phyloP scores from a whole-genome alignment of 179 eudicot species.

The Silene noctiflora region DNA sequence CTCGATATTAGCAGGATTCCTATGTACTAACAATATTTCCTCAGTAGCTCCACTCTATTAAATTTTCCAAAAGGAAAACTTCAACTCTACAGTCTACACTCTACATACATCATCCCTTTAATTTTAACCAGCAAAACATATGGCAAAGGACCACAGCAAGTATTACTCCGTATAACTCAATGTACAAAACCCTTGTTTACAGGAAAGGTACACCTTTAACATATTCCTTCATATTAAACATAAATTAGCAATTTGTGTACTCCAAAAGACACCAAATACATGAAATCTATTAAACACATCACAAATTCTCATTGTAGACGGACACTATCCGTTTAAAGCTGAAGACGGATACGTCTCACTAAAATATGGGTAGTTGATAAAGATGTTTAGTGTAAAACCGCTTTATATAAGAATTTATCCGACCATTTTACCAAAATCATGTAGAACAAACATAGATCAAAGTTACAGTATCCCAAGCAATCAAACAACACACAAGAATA shows the following conservation, averaged over 20 bases:
- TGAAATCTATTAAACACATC: no score
- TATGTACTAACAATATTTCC: neutral
- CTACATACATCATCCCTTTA: neutral
- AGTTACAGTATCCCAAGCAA: constrained; percentile 2
- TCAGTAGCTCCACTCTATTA: neutral
- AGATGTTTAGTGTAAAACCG: no score
- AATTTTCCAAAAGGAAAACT: neutral
- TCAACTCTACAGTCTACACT: neutral
- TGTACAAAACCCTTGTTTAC: no score
- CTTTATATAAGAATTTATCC: no score
- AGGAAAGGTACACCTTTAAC: neutral
- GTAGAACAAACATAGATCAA: constrained; percentile 6
- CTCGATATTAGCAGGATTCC: neutral
- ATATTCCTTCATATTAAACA: neutral
- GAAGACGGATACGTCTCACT: no score
- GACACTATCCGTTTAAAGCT: no score
- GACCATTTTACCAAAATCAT: neutral
- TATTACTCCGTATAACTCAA: no score
- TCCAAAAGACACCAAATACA: no score
- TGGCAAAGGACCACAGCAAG: neutral
- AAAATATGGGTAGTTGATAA: no score
- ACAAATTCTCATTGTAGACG: no score
- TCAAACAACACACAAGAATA: constrained; percentile 14
- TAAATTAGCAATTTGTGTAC: no score
- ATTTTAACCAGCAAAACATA: neutral